These are phyloP conservation scores for Pochonia chlamydosporia DNA, from an alignment of 2,329 filamentous ascomycete genomes.

Conservation along the genomic window DNA sequence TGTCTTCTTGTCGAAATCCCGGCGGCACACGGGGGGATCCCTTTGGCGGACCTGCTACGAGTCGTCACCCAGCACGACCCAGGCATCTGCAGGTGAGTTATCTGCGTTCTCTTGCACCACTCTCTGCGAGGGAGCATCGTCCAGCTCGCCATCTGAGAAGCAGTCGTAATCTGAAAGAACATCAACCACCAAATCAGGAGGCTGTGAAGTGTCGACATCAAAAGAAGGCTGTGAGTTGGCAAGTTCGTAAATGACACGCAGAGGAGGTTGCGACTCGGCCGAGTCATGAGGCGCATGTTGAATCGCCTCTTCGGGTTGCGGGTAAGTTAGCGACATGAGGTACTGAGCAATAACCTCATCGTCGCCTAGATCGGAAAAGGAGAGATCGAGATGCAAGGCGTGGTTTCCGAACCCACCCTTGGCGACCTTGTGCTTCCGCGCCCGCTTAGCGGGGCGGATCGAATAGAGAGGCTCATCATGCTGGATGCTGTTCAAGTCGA, in stretches of 20 bases:
- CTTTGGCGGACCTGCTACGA: conserved; percentile 37
- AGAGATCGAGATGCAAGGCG: conserved; percentile 32
- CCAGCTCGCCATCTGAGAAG: conserved; percentile 30
- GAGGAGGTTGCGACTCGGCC: conserved; percentile 21
- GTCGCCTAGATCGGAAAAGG: conserved; percentile 35
- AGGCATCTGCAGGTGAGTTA: conserved; percentile 26
- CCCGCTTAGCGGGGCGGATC: conserved; percentile 28
- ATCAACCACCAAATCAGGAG: conserved; percentile 28
- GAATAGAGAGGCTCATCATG: conserved; percentile 32
- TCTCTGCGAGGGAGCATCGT: conserved; percentile 23
- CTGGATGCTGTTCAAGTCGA: conserved; percentile 33
- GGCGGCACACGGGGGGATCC: conserved; percentile 21
- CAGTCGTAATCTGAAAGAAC: conserved; percentile 30
- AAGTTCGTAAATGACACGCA: conserved; percentile 36
- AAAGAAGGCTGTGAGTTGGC: conserved; percentile 24
- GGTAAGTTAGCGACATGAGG: conserved; percentile 18
- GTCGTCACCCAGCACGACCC: conserved; percentile 40
- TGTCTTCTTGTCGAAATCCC: conserved; percentile 18
- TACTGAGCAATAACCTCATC: conserved; percentile 33
- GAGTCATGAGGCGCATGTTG: conserved; percentile 9
- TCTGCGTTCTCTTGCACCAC: conserved; percentile 23
- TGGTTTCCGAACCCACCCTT: conserved; percentile 1
- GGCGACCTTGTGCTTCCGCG: conserved; percentile 21
- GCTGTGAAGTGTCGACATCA: conserved; percentile 29
- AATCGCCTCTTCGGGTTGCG: conserved; percentile 15